Evolutionary conservation across 2,329 filamentous ascomycete species (phyloP).

Genomic region (Alternaria sp.): DNA sequence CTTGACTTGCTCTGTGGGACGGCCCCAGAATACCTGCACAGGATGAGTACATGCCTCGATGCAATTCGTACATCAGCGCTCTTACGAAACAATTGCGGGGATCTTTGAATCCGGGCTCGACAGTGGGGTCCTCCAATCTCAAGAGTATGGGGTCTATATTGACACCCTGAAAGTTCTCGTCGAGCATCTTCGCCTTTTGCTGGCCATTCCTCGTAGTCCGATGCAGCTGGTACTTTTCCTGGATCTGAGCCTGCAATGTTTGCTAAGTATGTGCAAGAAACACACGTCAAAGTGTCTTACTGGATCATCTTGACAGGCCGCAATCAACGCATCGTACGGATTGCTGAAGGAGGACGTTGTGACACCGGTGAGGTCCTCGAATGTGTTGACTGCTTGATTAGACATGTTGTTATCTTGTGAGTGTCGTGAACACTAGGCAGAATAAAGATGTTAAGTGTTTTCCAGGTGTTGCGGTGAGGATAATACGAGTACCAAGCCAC

Average conservation of each 20-base stretch:
- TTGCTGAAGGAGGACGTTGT: constrained; percentile 61
- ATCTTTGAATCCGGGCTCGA: constrained; percentile 75
- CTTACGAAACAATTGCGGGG: constrained; percentile 74
- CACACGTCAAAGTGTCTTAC: constrained; percentile 56
- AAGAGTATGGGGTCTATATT: constrained; percentile 77
- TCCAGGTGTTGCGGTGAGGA: neutral
- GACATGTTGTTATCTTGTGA: too few species aligned
- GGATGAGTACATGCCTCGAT: neutral
- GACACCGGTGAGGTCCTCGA: constrained; percentile 51
- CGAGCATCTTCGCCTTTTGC: constrained; percentile 76
- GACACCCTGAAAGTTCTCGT: constrained; percentile 70
- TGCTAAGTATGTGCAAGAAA: neutral
- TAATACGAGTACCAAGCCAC: neutral
- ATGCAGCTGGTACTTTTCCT: constrained; percentile 75
- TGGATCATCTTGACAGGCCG: constrained; percentile 68
- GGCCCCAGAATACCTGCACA: constrained; percentile 73
- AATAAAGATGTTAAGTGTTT: too few species aligned
- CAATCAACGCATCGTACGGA: constrained; percentile 77
- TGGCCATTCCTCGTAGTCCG: constrained; percentile 76
- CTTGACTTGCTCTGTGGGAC: constrained; percentile 76
- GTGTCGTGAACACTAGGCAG: too few species aligned
- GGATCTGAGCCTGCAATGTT: constrained; percentile 65
- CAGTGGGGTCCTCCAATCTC: constrained; percentile 67
- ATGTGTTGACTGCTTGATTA: constrained; percentile 26
- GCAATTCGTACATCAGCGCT: neutral